Evolutionary conservation across 2,329 filamentous ascomycete genomes (phyloP).

Genomic region (Trichophyton schoenleinii): DNA sequence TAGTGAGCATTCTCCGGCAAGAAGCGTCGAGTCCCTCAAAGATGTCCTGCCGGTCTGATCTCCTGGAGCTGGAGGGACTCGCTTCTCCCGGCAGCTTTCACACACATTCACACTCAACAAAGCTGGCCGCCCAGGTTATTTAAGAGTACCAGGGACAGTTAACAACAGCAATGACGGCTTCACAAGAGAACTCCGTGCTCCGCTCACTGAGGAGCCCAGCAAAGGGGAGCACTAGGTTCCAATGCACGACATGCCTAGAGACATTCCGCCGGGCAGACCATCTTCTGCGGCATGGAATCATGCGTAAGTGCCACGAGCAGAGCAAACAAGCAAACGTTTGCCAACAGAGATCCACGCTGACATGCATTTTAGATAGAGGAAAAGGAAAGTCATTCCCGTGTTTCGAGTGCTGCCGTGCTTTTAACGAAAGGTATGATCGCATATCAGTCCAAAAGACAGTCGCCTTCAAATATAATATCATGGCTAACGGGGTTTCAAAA

Average conservation of each 20-base stretch:
- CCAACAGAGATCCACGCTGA: neutral
- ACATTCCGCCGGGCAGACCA: constrained; percentile 38
- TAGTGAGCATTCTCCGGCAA: neutral
- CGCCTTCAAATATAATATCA: neutral
- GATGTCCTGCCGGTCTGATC: neutral
- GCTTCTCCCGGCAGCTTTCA: neutral
- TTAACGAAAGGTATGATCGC: constrained; percentile 31
- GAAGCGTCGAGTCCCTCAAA: neutral
- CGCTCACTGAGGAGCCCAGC: neutral
- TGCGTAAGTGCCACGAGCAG: constrained; percentile 5
- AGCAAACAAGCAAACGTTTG: neutral
- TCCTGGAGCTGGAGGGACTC: neutral
- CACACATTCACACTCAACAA: neutral
- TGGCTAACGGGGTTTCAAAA: neutral
- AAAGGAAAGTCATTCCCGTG: constrained; percentile 39
- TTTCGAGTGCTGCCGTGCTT: constrained; percentile 37
- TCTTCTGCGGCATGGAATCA: constrained; percentile 38
- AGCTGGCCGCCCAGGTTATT: too few relatives aligned
- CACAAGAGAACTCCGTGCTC: neutral
- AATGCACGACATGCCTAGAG: constrained; percentile 35
- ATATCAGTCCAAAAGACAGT: neutral
- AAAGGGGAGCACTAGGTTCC: constrained; percentile 8
- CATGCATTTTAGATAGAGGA: neutral
- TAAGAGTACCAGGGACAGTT: neutral
- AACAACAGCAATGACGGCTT: neutral